Evolutionary conservation across 2,329 filamentous ascomycete genomes (phyloP), one percentile per base, ranked within the genome.

Genomic region (Leptographium radiaticola): DNA sequence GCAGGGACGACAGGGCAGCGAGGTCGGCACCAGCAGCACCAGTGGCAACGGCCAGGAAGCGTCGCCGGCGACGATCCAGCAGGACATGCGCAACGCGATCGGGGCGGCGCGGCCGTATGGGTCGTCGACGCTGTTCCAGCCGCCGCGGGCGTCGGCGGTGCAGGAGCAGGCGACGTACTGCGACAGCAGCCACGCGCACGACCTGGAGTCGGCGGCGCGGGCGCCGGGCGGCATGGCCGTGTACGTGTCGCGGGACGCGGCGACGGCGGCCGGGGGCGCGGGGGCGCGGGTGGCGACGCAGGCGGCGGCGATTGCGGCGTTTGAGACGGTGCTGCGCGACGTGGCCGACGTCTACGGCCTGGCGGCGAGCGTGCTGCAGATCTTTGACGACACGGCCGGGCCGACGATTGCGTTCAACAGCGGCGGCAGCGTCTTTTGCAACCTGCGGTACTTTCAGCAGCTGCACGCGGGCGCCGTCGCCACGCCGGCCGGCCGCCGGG

Each of bases 351-450:
- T 94, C 12, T 97, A 95, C 66, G 76, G 79, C 2, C 75, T 97
- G 30, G 74, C 80, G 1, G 73, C 79, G 0, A 73, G 77, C 36
- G 81, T 82, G 4, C 67, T 97, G 55, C 91, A 94, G 65, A 86
- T 97, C 51, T 97, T 91, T 70, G 89, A 89, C 62, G 90, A 96
- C 61, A 80, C 84, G 43, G 69, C 72, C 4, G 87, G 89, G 6
- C 80, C 79, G 54, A 90, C 89, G 0, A 95, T 98, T 58, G 93
- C 91, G 0, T 98, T 98, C 75, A 98, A 98, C 66, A 79, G 80
- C 10, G 80, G 77, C 42, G 90, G 91, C 40, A 88, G 85, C 62
- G 79, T 98, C 34, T 98, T 97, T 71, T 96, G 89, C 74, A 98
- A 98, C 64, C 77, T 95, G 59, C 77, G 87, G 18, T 95, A 88